phyloP scores from a whole-genome alignment of 1,284 basidiomycete genomes.

The Ganoderma leucocontextum region DNA sequence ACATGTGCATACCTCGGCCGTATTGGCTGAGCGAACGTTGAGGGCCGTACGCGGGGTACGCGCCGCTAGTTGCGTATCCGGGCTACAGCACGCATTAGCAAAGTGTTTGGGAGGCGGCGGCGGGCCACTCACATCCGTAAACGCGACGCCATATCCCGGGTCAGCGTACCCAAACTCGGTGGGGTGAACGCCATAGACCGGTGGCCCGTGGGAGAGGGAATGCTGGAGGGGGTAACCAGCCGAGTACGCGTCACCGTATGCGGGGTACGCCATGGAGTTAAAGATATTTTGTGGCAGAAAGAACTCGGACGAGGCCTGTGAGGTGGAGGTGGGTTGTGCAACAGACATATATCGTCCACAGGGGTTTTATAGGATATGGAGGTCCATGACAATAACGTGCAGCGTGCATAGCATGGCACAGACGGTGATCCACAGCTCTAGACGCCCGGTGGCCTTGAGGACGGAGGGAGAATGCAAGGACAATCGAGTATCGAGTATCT shows the following conservation, averaged over 20 bases:
- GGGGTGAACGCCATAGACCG: slow-evolving; percentile 34
- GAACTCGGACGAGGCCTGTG: neutral
- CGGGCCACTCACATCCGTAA: slow-evolving; percentile 38
- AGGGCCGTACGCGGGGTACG: slow-evolving; percentile 37
- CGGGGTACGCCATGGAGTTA: slow-evolving; percentile 46
- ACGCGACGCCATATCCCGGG: slow-evolving; percentile 36
- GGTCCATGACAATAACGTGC: slow-evolving; percentile 3
- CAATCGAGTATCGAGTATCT: slow-evolving; percentile 14
- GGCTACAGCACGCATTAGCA: slow-evolving; percentile 13
- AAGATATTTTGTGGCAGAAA: neutral
- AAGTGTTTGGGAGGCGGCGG: neutral
- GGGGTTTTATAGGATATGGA: slow-evolving; percentile 9
- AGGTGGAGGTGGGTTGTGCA: neutral
- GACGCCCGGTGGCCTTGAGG: slow-evolving; percentile 16
- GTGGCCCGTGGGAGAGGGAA: slow-evolving; percentile 40
- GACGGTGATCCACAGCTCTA: slow-evolving; percentile 13
- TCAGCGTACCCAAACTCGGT: slow-evolving; percentile 36
- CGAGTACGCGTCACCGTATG: slow-evolving; percentile 37
- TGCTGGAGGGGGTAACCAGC: slow-evolving; percentile 41
- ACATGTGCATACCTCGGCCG: slow-evolving; percentile 36
- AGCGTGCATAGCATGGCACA: slow-evolving; percentile 7
- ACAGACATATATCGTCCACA: neutral
- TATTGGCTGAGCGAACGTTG: slow-evolving; percentile 39
- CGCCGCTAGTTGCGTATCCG: slow-evolving; percentile 34
- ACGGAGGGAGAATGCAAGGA: slow-evolving; percentile 20